A percentile compares a stretch with the other conserved stretches of the same genome.
phyloP scores from a whole-genome alignment of 2,329 filamentous ascomycete genomes.

The Remersonia thermophila region DNA sequence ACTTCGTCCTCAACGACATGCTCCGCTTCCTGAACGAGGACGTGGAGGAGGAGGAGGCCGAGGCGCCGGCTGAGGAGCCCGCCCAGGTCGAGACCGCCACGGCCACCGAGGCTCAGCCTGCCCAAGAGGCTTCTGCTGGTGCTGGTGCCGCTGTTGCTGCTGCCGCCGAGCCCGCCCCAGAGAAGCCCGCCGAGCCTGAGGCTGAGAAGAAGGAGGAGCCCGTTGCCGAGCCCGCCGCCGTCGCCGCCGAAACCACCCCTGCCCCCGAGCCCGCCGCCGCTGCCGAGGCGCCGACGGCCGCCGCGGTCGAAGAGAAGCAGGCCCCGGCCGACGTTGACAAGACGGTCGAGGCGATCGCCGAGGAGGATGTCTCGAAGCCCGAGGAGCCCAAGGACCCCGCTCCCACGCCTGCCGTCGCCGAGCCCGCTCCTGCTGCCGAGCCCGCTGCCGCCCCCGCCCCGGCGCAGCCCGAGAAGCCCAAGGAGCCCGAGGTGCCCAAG shows the following conservation, averaged over 20 bases:
- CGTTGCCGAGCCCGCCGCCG: slow-evolving; percentile 11
- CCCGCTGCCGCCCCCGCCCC: slow-evolving; percentile 32
- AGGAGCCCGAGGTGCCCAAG: slow-evolving; percentile 29
- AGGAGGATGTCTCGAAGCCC: slow-evolving; percentile 42
- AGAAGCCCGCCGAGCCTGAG: slow-evolving; percentile 31
- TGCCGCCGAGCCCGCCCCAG: slow-evolving; percentile 36
- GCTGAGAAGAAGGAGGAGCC: slow-evolving; percentile 65
- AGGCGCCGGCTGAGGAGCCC: slow-evolving; percentile 19
- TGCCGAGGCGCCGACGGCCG: slow-evolving; percentile 1
- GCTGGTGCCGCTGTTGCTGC: no score
- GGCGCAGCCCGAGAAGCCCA: slow-evolving; percentile 34
- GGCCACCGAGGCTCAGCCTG: slow-evolving; percentile 22
- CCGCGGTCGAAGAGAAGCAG: slow-evolving; percentile 25
- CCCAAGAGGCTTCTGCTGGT: slow-evolving; percentile 24
- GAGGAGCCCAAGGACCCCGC: slow-evolving; percentile 57
- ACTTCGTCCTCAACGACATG: slow-evolving; percentile 97
- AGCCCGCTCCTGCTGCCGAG: slow-evolving; percentile 32
- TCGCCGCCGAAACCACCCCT: slow-evolving; percentile 22
- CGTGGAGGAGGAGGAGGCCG: slow-evolving; percentile 51
- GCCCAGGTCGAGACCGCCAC: slow-evolving; percentile 22
- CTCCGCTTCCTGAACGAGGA: slow-evolving; percentile 86
- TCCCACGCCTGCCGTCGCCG: slow-evolving; percentile 39
- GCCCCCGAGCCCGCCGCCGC: slow-evolving; percentile 19
- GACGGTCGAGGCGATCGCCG: slow-evolving; percentile 38
- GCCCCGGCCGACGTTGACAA: slow-evolving; percentile 34